phyloP scores from a whole-genome alignment of 2,329 filamentous ascomycete species.

The Nemania sp. region DNA sequence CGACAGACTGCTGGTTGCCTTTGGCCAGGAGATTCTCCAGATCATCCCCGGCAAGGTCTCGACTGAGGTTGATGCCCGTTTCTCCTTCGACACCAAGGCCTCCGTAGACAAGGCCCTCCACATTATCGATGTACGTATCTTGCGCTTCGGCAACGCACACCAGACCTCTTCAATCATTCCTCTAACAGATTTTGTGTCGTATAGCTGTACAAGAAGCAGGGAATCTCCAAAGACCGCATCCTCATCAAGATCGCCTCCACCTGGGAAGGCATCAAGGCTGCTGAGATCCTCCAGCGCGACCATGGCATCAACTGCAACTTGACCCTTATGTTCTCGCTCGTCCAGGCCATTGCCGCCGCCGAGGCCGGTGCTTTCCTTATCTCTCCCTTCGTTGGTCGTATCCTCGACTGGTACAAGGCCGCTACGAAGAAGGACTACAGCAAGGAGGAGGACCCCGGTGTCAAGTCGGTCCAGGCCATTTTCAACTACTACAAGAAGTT shows the following conservation, averaged over 20 bases:
- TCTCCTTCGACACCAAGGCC: conserved; percentile 92
- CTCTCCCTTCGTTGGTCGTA: conserved; percentile 98
- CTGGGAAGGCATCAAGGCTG: conserved; percentile 99
- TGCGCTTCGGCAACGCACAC: not conserved
- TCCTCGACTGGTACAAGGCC: conserved; percentile 99
- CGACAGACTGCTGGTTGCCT: conserved; percentile 94
- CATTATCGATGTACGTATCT: conserved; percentile 82
- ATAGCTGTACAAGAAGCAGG: conserved; percentile 91
- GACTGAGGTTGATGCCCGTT: conserved; percentile 93
- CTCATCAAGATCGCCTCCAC: conserved; percentile 99
- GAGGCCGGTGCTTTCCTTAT: conserved; percentile 97
- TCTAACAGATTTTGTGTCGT: conserved; percentile 14
- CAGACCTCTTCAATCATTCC: not conserved
- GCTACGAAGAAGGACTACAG: conserved; percentile 90
- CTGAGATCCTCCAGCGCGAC: conserved; percentile 93
- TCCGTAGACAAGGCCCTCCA: conserved; percentile 95
- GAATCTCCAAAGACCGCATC: conserved; percentile 89
- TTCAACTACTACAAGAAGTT: conserved; percentile 99
- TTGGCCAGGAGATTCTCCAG: conserved; percentile 95
- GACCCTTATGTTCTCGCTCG: conserved; percentile 96
- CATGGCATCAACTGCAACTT: conserved; percentile 98
- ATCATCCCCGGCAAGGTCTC: conserved; percentile 99
- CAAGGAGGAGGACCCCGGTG: conserved; percentile 91
- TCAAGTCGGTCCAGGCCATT: conserved; percentile 89
- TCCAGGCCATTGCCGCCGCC: conserved; percentile 93